phyloP scores from a whole-genome alignment of 257 asterid genomes.

The Orobanche coerulescens region DNA sequence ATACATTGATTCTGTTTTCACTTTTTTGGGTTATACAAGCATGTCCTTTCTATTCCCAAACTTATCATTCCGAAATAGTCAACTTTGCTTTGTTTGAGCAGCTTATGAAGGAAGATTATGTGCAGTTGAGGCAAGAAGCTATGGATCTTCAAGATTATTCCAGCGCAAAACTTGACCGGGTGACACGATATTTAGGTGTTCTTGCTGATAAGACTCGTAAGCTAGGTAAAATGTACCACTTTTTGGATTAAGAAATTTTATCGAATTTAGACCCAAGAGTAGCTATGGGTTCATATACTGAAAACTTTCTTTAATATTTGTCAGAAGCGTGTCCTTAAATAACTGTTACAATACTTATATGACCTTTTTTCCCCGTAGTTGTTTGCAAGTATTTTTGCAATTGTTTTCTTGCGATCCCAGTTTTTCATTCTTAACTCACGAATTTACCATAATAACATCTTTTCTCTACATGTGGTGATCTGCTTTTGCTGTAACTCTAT shows the following conservation, averaged over 20 bases:
- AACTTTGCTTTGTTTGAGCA: constrained; percentile 35
- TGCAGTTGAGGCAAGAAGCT: constrained; percentile 89
- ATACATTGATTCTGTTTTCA: constrained; percentile 10
- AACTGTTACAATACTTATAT: not conserved
- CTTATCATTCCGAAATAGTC: constrained; percentile 15
- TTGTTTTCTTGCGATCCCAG: constrained; percentile 16
- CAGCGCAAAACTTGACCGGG: constrained; percentile 86
- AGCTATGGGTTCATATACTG: constrained; percentile 4
- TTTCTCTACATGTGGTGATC: constrained; percentile 18
- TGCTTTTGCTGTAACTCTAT: constrained; percentile 14
- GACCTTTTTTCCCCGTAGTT: constrained; percentile 7
- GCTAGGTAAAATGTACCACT: constrained; percentile 47
- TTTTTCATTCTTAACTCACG: constrained; percentile 11
- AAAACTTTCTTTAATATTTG: constrained; percentile 7
- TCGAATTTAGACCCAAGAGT: not conserved
- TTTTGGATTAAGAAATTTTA: constrained; percentile 17
- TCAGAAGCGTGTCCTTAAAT: constrained; percentile 8
- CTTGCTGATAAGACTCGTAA: constrained; percentile 91
- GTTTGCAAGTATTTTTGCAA: not conserved
- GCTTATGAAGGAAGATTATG: constrained; percentile 77
- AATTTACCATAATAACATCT: constrained; percentile 10
- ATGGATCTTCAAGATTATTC: constrained; percentile 93
- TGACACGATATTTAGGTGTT: constrained; percentile 85
- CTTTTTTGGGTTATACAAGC: constrained; percentile 2
- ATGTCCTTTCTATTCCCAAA: not conserved